phyloP scores from a whole-genome alignment of 495 filamentous ascomycete genomes.

The Astrothelium macrocarpum region DNA sequence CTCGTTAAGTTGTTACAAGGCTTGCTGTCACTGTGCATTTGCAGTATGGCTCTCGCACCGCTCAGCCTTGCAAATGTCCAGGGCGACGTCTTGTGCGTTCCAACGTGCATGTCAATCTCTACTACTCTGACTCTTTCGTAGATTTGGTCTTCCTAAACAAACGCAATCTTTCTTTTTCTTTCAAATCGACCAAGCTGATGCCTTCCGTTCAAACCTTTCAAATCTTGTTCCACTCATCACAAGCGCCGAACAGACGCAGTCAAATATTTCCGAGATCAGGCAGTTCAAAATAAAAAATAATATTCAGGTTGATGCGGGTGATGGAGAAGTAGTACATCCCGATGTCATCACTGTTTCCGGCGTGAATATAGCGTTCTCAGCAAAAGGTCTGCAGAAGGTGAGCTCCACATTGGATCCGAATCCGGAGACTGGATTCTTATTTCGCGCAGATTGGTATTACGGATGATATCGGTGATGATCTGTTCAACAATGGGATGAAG shows the following conservation, averaged over 20 bases:
- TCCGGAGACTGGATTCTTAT: not conserved
- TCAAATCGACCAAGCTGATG: conserved; percentile 1
- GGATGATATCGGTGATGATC: not conserved
- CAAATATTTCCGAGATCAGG: conserved; percentile 2
- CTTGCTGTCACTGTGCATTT: not conserved
- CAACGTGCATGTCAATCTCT: not conserved
- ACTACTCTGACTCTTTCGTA: not conserved
- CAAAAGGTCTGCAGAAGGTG: not conserved
- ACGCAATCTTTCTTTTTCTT: conserved; percentile 12
- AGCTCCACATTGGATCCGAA: not conserved
- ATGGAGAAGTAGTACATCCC: conserved; percentile 3
- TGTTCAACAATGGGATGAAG: conserved; percentile 9
- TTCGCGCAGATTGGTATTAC: conserved; percentile 1
- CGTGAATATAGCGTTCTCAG: not conserved
- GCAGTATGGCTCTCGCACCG: not conserved
- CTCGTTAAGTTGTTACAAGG: not conserved
- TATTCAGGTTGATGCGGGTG: not conserved
- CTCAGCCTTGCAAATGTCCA: conserved; percentile 9
- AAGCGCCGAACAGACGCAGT: not conserved
- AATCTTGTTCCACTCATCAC: conserved; percentile 14
- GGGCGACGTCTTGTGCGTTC: conserved; percentile 9
- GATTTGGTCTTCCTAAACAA: conserved; percentile 10
- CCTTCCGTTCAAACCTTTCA: conserved; percentile 6
- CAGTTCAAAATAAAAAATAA: conserved; percentile 1
- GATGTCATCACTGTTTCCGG: conserved; percentile 1